Evolutionary conservation across 2,329 filamentous ascomycete species (phyloP).

Genomic region (Alternaria longipes): DNA sequence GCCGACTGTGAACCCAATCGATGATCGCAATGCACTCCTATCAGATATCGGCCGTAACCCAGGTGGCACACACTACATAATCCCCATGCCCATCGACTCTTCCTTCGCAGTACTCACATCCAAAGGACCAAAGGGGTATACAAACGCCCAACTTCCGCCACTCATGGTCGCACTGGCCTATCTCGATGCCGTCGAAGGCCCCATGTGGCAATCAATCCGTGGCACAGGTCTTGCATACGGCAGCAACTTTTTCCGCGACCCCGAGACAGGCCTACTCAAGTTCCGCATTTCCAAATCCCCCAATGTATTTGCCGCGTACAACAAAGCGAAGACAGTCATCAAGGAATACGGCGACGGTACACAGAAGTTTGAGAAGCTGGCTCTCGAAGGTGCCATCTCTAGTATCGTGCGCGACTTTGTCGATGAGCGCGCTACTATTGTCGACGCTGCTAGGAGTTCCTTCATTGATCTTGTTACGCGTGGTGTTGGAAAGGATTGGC

Average conservation of each 20-base stretch:
- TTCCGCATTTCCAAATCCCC: slow-evolving; percentile 92
- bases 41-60: slow-evolving; percentile 78
- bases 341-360: slow-evolving; percentile 76
- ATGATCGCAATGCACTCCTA: slow-evolving; percentile 74
- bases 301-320: slow-evolving; percentile 85
- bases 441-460: slow-evolving; percentile 80
- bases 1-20: slow-evolving; percentile 72
- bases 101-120: slow-evolving; percentile 84
- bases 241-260: slow-evolving; percentile 77
- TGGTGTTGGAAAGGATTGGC: slow-evolving; percentile 79
- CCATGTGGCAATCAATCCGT: slow-evolving; percentile 91
- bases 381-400: slow-evolving; percentile 89
- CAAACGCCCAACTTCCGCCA: slow-evolving; percentile 80
- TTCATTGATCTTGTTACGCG: slow-evolving; percentile 84
- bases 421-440: slow-evolving; percentile 87
- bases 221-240: slow-evolving; percentile 95
- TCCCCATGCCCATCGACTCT: slow-evolving; percentile 93
- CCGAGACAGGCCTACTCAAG: slow-evolving; percentile 81
- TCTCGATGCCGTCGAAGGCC: slow-evolving; percentile 91
- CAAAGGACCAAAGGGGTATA: slow-evolving; percentile 76
- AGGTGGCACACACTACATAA: slow-evolving; percentile 78
- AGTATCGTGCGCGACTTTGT: slow-evolving; percentile 87
- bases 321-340: slow-evolving; percentile 78
- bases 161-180: slow-evolving; percentile 90
- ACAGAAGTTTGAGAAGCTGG: slow-evolving; percentile 77